Evolutionary conservation across 208 protist species (phyloP).

Genomic region (Kentomonas sorsogonicus): DNA sequence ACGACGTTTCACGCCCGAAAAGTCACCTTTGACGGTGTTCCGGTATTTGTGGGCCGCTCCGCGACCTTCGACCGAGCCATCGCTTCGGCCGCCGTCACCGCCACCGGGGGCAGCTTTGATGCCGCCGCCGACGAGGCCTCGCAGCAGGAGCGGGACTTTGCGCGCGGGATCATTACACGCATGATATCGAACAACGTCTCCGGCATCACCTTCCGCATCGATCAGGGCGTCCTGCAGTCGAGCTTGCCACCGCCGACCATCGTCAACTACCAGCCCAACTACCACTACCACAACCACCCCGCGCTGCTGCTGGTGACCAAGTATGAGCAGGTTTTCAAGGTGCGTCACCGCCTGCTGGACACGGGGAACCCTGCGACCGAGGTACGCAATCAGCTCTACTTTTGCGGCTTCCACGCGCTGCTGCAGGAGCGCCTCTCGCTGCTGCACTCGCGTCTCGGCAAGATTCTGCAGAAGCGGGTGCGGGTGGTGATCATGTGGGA

Average conservation of each 20-base stretch:
- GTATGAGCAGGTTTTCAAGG: slow-evolving; percentile 29
- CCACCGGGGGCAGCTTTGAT: too few species aligned
- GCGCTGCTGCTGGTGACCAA: slow-evolving; percentile 51
- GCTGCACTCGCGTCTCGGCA: slow-evolving; percentile 27
- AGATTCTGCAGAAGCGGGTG: slow-evolving; percentile 37
- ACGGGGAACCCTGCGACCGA: too few species aligned
- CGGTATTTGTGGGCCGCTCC: too few species aligned
- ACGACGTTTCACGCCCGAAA: too few species aligned
- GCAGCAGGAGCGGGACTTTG: too few species aligned
- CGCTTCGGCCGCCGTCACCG: too few species aligned
- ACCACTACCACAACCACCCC: slow-evolving; percentile 45
- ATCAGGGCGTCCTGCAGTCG: slow-evolving; percentile 33
- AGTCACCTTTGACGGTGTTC: too few species aligned
- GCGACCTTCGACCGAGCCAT: too few species aligned
- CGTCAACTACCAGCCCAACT: slow-evolving; percentile 37
- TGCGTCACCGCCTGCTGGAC: slow-evolving; percentile 26
- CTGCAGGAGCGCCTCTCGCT: slow-evolving; percentile 39
- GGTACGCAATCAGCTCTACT: slow-evolving; percentile 61
- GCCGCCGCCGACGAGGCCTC: too few species aligned
- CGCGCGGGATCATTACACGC: too few species aligned
- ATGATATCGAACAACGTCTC: slow-evolving; percentile 57
- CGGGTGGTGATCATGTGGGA: slow-evolving; percentile 64
- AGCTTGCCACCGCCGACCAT: slow-evolving; percentile 29
- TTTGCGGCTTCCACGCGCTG: slow-evolving; percentile 46
- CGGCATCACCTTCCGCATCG: slow-evolving; percentile 61